Evolutionary conservation across 1,284 basidiomycete species (phyloP).

Genomic region (Athelia psychrophila): DNA sequence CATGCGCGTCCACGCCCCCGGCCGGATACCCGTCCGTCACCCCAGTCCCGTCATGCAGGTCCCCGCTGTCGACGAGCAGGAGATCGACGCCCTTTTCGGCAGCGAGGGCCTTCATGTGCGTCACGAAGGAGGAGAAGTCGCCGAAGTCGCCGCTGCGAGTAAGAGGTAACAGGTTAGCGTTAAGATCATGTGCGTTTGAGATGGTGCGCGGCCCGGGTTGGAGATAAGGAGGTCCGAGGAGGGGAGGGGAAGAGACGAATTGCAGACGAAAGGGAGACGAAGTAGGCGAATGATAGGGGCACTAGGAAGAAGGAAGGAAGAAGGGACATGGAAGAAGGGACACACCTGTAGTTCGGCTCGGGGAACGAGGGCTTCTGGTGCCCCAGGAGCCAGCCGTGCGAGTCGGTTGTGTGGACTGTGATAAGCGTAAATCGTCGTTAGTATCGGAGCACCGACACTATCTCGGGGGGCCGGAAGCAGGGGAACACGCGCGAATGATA

Average conservation of each 20-base stretch:
- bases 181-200: background rate
- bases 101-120: constrained; percentile 78
- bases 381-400: constrained; percentile 78
- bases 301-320: too few species aligned
- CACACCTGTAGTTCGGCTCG: constrained; percentile 64
- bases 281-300: too few species aligned
- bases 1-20: constrained; percentile 72
- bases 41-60: constrained; percentile 80
- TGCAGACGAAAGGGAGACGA: background rate
- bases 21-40: constrained; percentile 70
- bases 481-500: too few species aligned
- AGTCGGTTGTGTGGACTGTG: constrained; percentile 73
- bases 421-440: too few species aligned
- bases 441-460: too few species aligned
- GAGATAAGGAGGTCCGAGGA: too few species aligned
- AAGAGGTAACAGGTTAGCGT: too few species aligned
- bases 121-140: constrained; percentile 80
- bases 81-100: constrained; percentile 70
- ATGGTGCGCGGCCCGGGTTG: too few species aligned
- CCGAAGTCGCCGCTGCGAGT: constrained; percentile 65
- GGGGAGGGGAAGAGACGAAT: too few species aligned
- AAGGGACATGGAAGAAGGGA: too few species aligned
- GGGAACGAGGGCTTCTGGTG: constrained; percentile 69
- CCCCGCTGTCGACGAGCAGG: constrained; percentile 70
- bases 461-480: too few species aligned